Percentiles rank a stretch among this genome's conserved stretches.
phyloP scores from a whole-genome alignment of 2,329 filamentous ascomycete species.

The Cercospora beticola region DNA sequence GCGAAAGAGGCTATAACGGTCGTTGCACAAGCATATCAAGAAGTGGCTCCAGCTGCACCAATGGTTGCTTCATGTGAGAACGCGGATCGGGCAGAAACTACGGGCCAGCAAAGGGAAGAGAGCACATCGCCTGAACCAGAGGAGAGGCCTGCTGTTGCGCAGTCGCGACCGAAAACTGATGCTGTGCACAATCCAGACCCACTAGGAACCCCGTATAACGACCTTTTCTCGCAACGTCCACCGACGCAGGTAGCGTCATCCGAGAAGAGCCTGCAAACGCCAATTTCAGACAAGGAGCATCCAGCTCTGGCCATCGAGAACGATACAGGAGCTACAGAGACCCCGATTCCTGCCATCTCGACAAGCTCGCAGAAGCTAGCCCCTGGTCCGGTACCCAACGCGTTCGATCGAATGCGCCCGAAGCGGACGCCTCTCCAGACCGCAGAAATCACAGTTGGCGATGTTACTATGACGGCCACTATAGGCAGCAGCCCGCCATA shows the following conservation, averaged over 20 bases:
- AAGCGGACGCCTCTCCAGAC: constrained; percentile 63
- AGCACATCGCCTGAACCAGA: not conserved
- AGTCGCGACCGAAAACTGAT: not conserved
- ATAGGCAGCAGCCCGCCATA: constrained; percentile 56
- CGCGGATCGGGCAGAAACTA: not conserved
- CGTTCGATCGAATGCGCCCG: constrained; percentile 64
- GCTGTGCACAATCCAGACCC: constrained; percentile 29
- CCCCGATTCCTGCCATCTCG: constrained; percentile 35
- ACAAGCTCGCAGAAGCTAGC: constrained; percentile 37
- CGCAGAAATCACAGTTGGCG: constrained; percentile 73
- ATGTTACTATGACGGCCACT: constrained; percentile 61
- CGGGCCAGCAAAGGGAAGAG: not conserved
- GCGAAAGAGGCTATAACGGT: constrained; percentile 8
- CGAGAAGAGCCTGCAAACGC: not conserved
- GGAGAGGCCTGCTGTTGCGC: not conserved
- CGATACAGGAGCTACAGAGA: constrained; percentile 15
- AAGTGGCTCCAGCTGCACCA: not conserved
- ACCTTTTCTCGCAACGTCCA: constrained; percentile 32
- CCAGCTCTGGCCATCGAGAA: not conserved
- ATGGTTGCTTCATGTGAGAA: not conserved
- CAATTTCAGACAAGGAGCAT: not conserved
- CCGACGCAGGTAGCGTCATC: not conserved
- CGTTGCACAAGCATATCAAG: not conserved
- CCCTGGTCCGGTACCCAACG: constrained; percentile 56
- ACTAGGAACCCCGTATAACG: constrained; percentile 28